Base-by-base conservation (phyloP, 2,329 filamentous ascomycete species). In the Rasamsonia emersonii region DNA sequence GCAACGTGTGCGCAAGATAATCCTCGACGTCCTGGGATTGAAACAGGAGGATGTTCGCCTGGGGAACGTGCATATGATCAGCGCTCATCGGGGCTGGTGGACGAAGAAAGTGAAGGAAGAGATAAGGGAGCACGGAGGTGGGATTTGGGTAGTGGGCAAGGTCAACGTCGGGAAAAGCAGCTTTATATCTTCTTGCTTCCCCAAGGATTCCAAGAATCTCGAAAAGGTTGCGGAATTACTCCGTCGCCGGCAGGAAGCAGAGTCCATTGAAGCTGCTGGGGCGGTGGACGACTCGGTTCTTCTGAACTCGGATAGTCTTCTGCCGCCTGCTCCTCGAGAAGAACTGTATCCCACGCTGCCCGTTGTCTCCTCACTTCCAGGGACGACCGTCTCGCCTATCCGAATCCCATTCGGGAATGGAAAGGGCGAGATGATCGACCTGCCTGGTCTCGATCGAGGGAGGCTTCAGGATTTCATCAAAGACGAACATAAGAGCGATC, bases 111-210 rank as follows among this genome's bases (percentile, higher is more conserved):
- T 98, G 34, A 94, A 85, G 56, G 79, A 94, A 45, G 80, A 88
- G 28, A 86, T 98, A 28, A 88, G 78, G 71, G 64, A 77, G 25
- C 75, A 84, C 29, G 86, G 86, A 3, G 89, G 89, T 4, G 91
- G 79, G 10, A 80, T 83, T 10, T 98, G 91, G 89, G 79, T 98
- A 68, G 82, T 98, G 3, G 91, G 91, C n/a, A 96, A 94, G 58
- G 86, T 86, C 41, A 98, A 98, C 51, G 93, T 96, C 2, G 93
- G 91, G 15, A 98, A 98, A 61, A 96, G 89, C 47, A 81, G 82
- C 50, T 71, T 98, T 2, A 93, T 96, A 39, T 79, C 91, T 45
- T 74, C 78, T 4, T 77, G 95, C 5, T 94, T 88, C 49, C 89
- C 93, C 3, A 79, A 82, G 67, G 78, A 77, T 16, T 69, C 68